Conservation (phyloP, 2,329 filamentous ascomycete species). For the Nannizziopsis arthrosporioides region DNA sequence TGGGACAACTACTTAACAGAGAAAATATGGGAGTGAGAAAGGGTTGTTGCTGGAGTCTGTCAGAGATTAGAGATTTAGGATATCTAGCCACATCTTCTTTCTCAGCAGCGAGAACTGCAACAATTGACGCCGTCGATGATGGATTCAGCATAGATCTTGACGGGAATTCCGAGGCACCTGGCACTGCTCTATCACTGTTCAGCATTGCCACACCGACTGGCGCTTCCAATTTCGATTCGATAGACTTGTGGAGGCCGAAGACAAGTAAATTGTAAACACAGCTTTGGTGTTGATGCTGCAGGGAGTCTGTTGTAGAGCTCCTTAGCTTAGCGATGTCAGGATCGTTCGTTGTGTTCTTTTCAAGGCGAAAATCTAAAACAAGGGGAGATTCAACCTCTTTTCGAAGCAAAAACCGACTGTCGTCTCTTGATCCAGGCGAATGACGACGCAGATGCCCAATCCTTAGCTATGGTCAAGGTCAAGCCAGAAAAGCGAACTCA, state of each 20-base stretch:
- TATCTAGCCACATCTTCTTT: no score
- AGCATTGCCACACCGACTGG: neutral
- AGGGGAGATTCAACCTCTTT: neutral
- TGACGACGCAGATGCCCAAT: neutral
- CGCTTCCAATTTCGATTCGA: neutral
- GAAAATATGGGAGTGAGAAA: no score
- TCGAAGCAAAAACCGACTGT: conserved; percentile 11
- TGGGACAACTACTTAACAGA: no score
- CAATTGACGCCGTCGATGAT: no score
- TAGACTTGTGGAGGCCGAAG: neutral
- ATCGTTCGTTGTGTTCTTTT: neutral
- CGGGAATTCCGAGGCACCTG: neutral
- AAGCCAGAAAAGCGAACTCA: conserved; percentile 6
- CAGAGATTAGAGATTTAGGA: no score
- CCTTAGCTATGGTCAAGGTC: conserved; percentile 11
- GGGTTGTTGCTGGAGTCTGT: no score
- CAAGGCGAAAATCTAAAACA: neutral
- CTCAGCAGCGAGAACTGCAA: no score
- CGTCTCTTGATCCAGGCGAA: conserved; percentile 5
- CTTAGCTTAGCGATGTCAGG: neutral
- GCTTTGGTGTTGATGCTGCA: conserved; percentile 9
- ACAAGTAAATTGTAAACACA: conserved; percentile 13
- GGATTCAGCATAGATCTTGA: no score
- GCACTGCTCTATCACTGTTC: neutral
- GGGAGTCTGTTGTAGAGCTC: conserved; percentile 4